These are phyloP conservation scores for Scheffersomyces illinoinensis DNA, from an alignment of 1,139 yeast species.

Conservation along the genomic window DNA sequence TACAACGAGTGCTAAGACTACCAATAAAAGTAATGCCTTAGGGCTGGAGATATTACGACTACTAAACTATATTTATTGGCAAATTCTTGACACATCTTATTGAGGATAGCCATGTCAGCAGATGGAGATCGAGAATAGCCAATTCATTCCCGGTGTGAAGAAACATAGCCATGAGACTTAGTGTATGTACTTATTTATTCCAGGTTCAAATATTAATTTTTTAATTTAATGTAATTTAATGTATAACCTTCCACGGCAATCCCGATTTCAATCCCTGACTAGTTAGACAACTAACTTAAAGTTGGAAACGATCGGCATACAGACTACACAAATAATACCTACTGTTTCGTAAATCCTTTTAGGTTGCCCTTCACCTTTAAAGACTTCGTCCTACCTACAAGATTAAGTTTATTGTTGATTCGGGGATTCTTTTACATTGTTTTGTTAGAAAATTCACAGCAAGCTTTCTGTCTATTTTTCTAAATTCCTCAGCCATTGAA, in stretches of 20 bases:
- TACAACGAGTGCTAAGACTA: background rate
- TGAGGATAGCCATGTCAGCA: background rate
- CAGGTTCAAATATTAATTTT: background rate
- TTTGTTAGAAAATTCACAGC: background rate
- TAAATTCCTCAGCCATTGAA: background rate
- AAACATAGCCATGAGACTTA: background rate
- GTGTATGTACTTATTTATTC: too few relatives aligned
- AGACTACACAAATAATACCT: background rate
- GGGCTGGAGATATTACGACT: background rate
- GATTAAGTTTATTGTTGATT: background rate
- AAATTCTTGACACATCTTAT: background rate
- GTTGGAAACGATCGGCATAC: background rate
- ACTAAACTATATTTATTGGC: background rate
- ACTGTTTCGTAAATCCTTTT: background rate
- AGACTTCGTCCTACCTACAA: background rate
- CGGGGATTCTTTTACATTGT: background rate
- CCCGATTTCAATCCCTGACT: background rate
- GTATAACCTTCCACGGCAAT: background rate
- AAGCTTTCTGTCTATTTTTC: background rate
- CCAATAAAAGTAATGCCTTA: background rate
- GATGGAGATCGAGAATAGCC: background rate
- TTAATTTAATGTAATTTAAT: background rate
- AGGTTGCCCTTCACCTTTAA: background rate
- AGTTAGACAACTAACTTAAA: background rate
- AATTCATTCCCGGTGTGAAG: background rate